Percentiles rank a stretch among this genome's conserved stretches.
These are phyloP conservation scores for Takashimella koratensis DNA, from an alignment of 1,284 basidiomycete genomes.

Conservation along the genomic window DNA sequence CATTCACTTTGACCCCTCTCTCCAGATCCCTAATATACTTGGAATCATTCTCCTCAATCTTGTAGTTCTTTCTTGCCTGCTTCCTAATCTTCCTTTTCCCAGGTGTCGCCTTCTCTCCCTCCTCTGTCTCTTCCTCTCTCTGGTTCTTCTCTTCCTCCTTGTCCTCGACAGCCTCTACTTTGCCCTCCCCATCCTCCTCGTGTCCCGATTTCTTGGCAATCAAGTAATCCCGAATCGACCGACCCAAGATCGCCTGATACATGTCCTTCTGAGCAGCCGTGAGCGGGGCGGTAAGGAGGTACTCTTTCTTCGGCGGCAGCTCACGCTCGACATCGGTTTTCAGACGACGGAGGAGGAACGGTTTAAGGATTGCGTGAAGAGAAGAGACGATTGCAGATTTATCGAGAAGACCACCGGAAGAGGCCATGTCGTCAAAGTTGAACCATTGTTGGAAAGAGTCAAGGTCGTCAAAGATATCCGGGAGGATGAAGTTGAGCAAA, in stretches of 20 bases:
- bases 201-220: constrained; percentile 53
- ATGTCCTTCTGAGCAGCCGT: constrained; percentile 75
- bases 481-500: constrained; percentile 88
- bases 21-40: constrained; percentile 66
- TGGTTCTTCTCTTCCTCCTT: constrained; percentile 25
- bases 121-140: constrained; percentile 24
- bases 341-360: constrained; percentile 87
- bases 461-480: constrained; percentile 85
- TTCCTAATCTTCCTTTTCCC: constrained; percentile 36
- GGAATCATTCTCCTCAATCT: constrained; percentile 62
- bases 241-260: constrained; percentile 72
- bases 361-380: constrained; percentile 87
- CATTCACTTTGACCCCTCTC: constrained; percentile 44
- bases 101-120: constrained; percentile 28
- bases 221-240: constrained; percentile 63
- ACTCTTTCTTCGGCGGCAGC: constrained; percentile 84
- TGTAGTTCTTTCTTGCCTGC: constrained; percentile 45
- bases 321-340: constrained; percentile 86
- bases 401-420: constrained; percentile 54
- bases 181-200: constrained; percentile 6
- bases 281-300: constrained; percentile 86
- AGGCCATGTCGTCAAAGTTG: constrained; percentile 47
- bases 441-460: constrained; percentile 88
- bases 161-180: constrained; percentile 21
- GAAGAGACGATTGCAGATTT: constrained; percentile 63